phyloP scores from a whole-genome alignment of 2,329 filamentous ascomycete species.

The Talaromyces sp. region DNA sequence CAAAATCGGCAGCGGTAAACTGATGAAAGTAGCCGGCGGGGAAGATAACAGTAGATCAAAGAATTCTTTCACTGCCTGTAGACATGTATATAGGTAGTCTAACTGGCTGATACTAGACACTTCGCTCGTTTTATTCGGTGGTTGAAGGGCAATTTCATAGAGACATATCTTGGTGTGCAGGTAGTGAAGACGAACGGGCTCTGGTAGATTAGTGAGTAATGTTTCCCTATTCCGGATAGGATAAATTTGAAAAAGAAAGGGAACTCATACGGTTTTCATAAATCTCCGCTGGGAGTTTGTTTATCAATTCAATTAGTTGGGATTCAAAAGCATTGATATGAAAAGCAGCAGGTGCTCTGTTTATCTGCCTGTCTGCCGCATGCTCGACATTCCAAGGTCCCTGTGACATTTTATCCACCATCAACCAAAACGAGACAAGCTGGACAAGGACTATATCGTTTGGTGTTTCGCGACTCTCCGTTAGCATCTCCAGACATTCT shows the following conservation, averaged over 20 bases:
- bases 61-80: constrained; percentile 31
- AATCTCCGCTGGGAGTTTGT: neutral
- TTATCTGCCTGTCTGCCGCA: neutral
- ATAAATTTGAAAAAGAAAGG: neutral
- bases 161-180: constrained; percentile 14
- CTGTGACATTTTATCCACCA: constrained; percentile 6
- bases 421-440: constrained; percentile 4
- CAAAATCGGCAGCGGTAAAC: constrained; percentile 30
- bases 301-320: constrained; percentile 1
- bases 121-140: constrained; percentile 1
- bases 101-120: constrained; percentile 12
- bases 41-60: constrained; percentile 35
- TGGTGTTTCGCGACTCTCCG: constrained; percentile 40
- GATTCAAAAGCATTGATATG: constrained; percentile 11
- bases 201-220: constrained; percentile 4
- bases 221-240: neutral
- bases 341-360: constrained; percentile 2
- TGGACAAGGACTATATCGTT: constrained; percentile 44
- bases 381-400: constrained; percentile 3
- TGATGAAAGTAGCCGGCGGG: constrained; percentile 23
- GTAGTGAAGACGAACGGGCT: constrained; percentile 10
- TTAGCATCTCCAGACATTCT: constrained; percentile 46
- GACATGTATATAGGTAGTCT: constrained; percentile 30
- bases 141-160: constrained; percentile 15
- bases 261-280: constrained; percentile 4